Conservation (phyloP, 2,329 filamentous ascomycete genomes). For the Cladosporium velox region DNA sequence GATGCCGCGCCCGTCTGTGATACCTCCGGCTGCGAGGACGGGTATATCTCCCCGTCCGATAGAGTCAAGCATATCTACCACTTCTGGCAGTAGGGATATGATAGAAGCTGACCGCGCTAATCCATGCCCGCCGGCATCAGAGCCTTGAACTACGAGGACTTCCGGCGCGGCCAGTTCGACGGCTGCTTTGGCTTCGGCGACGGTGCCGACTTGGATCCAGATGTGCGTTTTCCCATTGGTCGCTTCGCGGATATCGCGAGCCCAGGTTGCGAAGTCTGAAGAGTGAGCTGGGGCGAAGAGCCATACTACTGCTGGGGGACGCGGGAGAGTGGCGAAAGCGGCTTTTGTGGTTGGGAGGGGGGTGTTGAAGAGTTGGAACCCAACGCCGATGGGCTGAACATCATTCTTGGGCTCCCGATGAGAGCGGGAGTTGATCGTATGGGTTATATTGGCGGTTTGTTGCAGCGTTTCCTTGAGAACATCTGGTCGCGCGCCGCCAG, state of each 20-base stretch:
- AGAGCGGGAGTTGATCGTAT: neutral
- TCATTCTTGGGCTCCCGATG: neutral
- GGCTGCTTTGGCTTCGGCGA: slow-evolving; percentile 49
- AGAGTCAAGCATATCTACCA: slow-evolving; percentile 48
- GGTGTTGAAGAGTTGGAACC: slow-evolving; percentile 51
- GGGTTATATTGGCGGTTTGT: neutral
- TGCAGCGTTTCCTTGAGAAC: slow-evolving; percentile 3
- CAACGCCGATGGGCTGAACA: slow-evolving; percentile 57
- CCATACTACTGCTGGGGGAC: slow-evolving; percentile 63
- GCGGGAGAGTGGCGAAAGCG: slow-evolving; percentile 41
- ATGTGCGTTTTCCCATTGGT: slow-evolving; percentile 45
- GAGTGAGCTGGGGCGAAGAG: slow-evolving; percentile 60
- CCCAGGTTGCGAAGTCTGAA: slow-evolving; percentile 42
- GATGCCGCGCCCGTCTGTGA: slow-evolving; percentile 56
- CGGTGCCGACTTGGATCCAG: slow-evolving; percentile 64
- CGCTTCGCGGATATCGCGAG: slow-evolving; percentile 33
- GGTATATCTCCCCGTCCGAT: slow-evolving; percentile 23
- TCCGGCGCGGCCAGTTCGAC: slow-evolving; percentile 54
- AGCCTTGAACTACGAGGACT: slow-evolving; percentile 62
- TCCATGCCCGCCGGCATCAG: slow-evolving; percentile 67
- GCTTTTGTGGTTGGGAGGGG: neutral
- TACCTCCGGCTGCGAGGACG: slow-evolving; percentile 59
- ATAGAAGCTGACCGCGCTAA: slow-evolving; percentile 57
- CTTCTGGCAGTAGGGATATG: slow-evolving; percentile 60
- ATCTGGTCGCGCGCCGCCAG: slow-evolving; percentile 36